Conservation (phyloP, 345 rosid species). For the Litchi chinensis region DNA sequence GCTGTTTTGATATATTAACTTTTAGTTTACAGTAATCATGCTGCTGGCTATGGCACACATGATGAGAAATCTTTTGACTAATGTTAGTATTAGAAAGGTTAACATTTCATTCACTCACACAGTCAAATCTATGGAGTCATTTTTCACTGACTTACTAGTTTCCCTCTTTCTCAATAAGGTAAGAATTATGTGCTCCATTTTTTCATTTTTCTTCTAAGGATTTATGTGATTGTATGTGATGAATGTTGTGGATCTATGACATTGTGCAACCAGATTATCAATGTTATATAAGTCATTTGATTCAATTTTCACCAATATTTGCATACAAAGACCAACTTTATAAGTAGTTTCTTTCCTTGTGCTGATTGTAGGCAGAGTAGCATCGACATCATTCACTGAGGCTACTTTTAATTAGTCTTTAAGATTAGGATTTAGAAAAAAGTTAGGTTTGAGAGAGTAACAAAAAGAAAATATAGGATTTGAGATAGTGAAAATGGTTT, state of each 20-base stretch:
- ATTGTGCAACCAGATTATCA: too few relatives aligned
- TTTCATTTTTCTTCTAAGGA: neutral
- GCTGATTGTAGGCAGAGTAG: conserved; percentile 84
- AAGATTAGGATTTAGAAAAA: too few relatives aligned
- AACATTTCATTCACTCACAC: conserved; percentile 93
- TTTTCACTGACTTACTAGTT: conserved; percentile 79
- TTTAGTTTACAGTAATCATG: conserved; percentile 62
- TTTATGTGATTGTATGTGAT: neutral
- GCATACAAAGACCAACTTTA: conserved; percentile 62
- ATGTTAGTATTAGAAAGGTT: conserved; percentile 73
- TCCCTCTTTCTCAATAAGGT: conserved; percentile 71
- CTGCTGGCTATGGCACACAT: conserved; percentile 81
- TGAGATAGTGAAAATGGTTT: too few relatives aligned
- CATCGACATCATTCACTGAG: conserved; percentile 78
- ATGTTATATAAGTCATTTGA: neutral
- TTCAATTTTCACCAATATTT: conserved; percentile 5
- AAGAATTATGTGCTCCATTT: neutral
- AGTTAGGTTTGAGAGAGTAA: too few relatives aligned
- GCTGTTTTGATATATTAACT: too few relatives aligned
- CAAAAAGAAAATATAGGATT: too few relatives aligned
- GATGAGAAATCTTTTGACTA: conserved; percentile 78
- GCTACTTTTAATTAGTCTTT: conserved; percentile 87
- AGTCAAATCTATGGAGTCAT: conserved; percentile 90
- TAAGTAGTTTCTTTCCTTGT: conserved; percentile 62
- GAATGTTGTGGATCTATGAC: too few relatives aligned